Evolutionary conservation across 495 filamentous ascomycete genomes (phyloP).

Genomic region (Aspergillus heteromorphus): DNA sequence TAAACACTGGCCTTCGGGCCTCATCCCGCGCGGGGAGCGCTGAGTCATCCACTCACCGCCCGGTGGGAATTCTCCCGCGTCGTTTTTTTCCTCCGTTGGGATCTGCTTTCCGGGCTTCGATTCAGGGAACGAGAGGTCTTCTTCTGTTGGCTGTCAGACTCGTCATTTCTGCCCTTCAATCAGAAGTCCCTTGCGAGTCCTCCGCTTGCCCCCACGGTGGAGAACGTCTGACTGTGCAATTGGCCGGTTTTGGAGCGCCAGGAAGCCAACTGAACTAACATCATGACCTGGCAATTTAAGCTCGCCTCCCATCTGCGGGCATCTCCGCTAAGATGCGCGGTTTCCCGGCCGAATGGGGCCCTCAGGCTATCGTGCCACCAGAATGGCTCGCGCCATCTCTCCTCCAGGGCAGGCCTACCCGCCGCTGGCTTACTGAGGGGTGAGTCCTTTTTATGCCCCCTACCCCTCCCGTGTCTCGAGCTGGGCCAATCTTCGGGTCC

Average conservation of each 20-base stretch:
- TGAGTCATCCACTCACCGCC: not conserved
- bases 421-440: conserved; percentile 15
- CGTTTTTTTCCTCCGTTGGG: not conserved
- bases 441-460: not conserved
- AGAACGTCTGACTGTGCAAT: conserved; percentile 12
- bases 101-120: not conserved
- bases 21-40: not conserved
- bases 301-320: conserved; percentile 32
- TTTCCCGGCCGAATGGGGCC: conserved; percentile 33
- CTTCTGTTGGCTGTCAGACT: not conserved
- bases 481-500: not conserved
- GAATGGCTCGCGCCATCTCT: conserved; percentile 9
- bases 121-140: not conserved
- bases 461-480: conserved; percentile 10
- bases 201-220: conserved; percentile 12
- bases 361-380: conserved; percentile 6
- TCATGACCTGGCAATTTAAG: conserved; percentile 35
- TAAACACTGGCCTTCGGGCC: too few relatives aligned
- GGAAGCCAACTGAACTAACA: conserved; percentile 4
- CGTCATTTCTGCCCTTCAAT: conserved; percentile 2
- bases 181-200: conserved; percentile 2
- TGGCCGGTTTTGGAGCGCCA: conserved; percentile 1
- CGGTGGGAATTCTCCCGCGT: not conserved
- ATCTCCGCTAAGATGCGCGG: conserved; percentile 26
- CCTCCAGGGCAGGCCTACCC: conserved; percentile 19